These are phyloP conservation scores for Melaleuca quinquenervia DNA, from an alignment of 345 rosid species.

Conservation along the genomic window DNA sequence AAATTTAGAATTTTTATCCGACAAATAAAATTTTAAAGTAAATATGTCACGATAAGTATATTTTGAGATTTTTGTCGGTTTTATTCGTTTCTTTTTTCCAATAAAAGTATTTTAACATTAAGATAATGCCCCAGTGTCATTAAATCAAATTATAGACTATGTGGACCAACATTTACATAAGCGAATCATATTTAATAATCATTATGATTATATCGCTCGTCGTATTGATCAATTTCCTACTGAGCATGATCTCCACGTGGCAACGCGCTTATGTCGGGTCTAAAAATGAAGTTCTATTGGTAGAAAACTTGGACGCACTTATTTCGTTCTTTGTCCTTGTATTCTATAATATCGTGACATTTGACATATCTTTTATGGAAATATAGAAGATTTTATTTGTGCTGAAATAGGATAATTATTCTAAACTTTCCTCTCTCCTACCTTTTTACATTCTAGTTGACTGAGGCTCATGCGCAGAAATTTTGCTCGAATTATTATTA, in stretches of 20 bases:
- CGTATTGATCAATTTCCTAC: not conserved
- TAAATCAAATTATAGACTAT: not conserved
- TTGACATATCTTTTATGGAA: not conserved
- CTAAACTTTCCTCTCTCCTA: not conserved
- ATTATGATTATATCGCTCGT: not conserved
- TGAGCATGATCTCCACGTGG: fast-evolving
- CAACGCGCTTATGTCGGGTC: not conserved
- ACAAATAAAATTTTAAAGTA: too few species aligned
- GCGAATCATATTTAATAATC: not conserved
- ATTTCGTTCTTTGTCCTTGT: not conserved
- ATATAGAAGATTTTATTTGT: not conserved
- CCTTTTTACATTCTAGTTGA: not conserved
- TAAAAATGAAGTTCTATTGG: not conserved
- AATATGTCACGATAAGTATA: too few species aligned
- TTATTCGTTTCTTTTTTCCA: not conserved
- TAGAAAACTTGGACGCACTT: too few species aligned
- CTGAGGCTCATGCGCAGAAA: not conserved
- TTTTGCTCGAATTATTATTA: too few species aligned
- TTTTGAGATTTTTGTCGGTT: too few species aligned
- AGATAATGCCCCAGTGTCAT: not conserved
- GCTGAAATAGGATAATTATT: not conserved
- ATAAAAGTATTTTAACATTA: not conserved
- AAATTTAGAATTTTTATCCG: too few species aligned
- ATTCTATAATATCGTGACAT: not conserved
- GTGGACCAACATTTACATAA: not conserved